Evolutionary conservation across 805 yeast genomes (phyloP).

Genomic region (Brettanomyces custersianus): DNA sequence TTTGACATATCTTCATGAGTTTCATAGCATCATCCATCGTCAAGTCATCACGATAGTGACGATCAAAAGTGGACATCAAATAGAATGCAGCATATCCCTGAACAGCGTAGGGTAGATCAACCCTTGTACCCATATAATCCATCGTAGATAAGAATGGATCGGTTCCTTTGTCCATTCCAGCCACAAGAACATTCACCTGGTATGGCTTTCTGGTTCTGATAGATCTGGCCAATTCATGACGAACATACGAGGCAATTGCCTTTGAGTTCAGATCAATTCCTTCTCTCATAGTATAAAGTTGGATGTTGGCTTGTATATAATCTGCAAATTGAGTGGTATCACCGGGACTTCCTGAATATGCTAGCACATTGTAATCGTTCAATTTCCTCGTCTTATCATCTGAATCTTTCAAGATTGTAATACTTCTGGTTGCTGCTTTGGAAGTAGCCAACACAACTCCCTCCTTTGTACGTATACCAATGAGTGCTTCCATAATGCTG

Average conservation of each 20-base stretch:
- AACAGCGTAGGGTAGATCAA: slow-evolving; percentile 89
- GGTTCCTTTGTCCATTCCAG: slow-evolving; percentile 53
- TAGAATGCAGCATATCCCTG: slow-evolving; percentile 99
- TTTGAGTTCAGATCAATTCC: slow-evolving; percentile 71
- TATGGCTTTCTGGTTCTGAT: slow-evolving; percentile 91
- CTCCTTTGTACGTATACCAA: slow-evolving; percentile 79
- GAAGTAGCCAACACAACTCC: slow-evolving; percentile 89
- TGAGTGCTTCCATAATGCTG: slow-evolving; percentile 69
- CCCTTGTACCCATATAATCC: slow-evolving; percentile 90
- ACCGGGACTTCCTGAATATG: slow-evolving; percentile 93
- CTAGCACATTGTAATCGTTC: slow-evolving; percentile 71
- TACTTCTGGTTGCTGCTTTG: slow-evolving; percentile 86
- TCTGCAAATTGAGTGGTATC: slow-evolving; percentile 95
- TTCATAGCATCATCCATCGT: slow-evolving; percentile 68
- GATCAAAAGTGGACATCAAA: slow-evolving; percentile 81
- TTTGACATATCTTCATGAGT: slow-evolving; percentile 61
- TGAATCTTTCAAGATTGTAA: slow-evolving; percentile 64
- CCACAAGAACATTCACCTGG: slow-evolving; percentile 87
- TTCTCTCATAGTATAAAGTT: slow-evolving; percentile 80
- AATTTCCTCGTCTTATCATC: slow-evolving; percentile 76
- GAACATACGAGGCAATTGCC: slow-evolving; percentile 80
- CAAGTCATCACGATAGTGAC: slow-evolving; percentile 76
- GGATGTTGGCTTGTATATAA: slow-evolving; percentile 86
- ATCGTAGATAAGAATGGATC: slow-evolving; percentile 74
- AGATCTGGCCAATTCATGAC: slow-evolving; percentile 81